Conservation (phyloP, 768 basidiomycete species). For the Tricholoma hemisulphureum region DNA sequence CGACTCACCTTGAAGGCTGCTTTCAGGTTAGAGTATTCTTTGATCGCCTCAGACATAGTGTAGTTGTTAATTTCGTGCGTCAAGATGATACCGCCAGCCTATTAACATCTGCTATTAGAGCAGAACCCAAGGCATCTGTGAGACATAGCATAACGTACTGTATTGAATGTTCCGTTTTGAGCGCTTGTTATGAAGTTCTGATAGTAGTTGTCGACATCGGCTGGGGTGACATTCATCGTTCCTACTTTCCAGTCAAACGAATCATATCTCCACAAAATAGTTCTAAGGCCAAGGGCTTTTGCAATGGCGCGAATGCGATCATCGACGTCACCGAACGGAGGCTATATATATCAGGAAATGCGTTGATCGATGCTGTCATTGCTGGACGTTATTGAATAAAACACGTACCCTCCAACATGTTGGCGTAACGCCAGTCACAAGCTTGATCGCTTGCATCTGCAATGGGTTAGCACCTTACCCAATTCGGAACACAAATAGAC, state of each 20-base stretch:
- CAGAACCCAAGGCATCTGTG: not conserved
- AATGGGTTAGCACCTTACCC: not conserved
- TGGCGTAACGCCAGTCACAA: constrained; percentile 54
- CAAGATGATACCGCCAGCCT: constrained; percentile 53
- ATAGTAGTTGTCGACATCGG: constrained; percentile 54
- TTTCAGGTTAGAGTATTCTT: constrained; percentile 46
- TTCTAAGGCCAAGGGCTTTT: constrained; percentile 61
- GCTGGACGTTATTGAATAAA: no score
- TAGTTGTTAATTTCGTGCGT: constrained; percentile 61
- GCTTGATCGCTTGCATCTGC: constrained; percentile 53
- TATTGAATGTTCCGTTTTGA: constrained; percentile 39
- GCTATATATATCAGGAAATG: constrained; percentile 35
- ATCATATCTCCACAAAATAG: constrained; percentile 72
- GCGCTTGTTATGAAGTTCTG: constrained; percentile 48
- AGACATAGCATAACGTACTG: constrained; percentile 24
- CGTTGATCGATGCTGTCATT: not conserved
- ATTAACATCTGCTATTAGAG: not conserved
- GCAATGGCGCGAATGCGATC: constrained; percentile 75
- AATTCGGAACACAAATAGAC: not conserved
- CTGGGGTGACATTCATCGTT: constrained; percentile 40
- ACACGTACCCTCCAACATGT: constrained; percentile 56
- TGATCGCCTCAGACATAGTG: constrained; percentile 61
- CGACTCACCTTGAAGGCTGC: constrained; percentile 43
- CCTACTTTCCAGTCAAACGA: constrained; percentile 74
- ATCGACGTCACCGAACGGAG: constrained; percentile 69